Evolutionary conservation across 2,329 filamentous ascomycete species (phyloP), one percentile per base, ranked within the genome.

Genomic region (Paramyrothecium roridum): DNA sequence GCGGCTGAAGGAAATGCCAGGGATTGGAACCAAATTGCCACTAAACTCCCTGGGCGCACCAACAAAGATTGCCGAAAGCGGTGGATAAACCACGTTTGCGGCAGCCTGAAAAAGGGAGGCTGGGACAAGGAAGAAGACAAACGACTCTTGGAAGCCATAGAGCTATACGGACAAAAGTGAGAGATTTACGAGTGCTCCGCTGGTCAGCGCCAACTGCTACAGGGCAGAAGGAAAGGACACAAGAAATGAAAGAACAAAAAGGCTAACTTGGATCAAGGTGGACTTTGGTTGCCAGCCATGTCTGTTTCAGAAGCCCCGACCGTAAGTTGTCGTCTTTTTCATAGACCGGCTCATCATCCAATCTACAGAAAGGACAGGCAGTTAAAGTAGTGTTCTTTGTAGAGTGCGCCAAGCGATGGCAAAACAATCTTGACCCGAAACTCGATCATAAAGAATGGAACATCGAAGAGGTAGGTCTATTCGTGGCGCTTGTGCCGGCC

Each of bases 321-420:
- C 63, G 63, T 65, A 59, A 48, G 62, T 22, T 8, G 16, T 23
- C 19, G n/a, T 22, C 46, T 16, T 16, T 7, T 6, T 19, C 45
- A n/a, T 46, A 52, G 48, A n/a, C 46, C 17, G 10, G 3, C 30
- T 21, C 22, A 16, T 48, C 17, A 20, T 16, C 46, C 13, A n/a
- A n/a, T n/a, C n/a, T n/a, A n/a, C n/a, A 6, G 26, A 30, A 10
- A 30, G 10, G 26, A 30, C 26, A 30, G 10, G 26, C 6, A 10
- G 6, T 50, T 11, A 50, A 21, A 7, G 12, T 6, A 13, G 16
- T 3, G 8, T 6, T 20, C 17, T 8, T 12, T n/a, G 11, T 50
- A 76, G 74, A 78, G 64, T 77, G 75, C 57, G 73, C 75, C n/a
- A 77, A 78, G 58, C 65, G 75, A 46, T 78, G 75, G 75, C 72